These are phyloP conservation scores for Russula foetens DNA, from an alignment of 768 basidiomycete species.

Conservation along the genomic window DNA sequence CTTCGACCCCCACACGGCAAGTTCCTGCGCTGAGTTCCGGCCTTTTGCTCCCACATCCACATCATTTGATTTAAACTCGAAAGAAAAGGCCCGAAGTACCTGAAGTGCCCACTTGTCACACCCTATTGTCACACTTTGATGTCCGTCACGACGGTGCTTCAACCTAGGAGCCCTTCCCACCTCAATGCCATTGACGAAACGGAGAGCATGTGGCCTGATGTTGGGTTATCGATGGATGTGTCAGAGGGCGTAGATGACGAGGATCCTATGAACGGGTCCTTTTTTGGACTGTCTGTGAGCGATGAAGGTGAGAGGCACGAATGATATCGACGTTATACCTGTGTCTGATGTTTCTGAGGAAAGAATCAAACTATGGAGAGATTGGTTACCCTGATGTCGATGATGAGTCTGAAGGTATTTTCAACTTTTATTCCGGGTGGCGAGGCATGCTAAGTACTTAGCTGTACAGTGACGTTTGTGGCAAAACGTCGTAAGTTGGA, in stretches of 20 bases:
- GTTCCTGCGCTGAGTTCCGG: background rate
- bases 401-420: conserved; percentile 3
- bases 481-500: conserved; percentile 8
- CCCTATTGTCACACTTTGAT: background rate
- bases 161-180: background rate
- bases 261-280: background rate
- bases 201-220: background rate
- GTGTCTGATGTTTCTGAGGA: background rate
- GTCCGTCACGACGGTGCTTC: conserved; percentile 8
- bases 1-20: background rate
- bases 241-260: background rate
- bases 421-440: background rate
- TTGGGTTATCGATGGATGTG: background rate
- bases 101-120: no score
- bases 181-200: background rate
- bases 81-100: background rate
- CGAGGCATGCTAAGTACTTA: background rate
- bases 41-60: background rate
- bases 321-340: no score
- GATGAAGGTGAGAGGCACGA: background rate
- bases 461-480: background rate
- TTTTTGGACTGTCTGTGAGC: background rate
- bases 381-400: background rate
- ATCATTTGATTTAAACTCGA: background rate
- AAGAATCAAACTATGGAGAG: background rate